phyloP scores from a whole-genome alignment of 2,329 filamentous ascomycete species.

The Raffaelea deltoideospora region DNA sequence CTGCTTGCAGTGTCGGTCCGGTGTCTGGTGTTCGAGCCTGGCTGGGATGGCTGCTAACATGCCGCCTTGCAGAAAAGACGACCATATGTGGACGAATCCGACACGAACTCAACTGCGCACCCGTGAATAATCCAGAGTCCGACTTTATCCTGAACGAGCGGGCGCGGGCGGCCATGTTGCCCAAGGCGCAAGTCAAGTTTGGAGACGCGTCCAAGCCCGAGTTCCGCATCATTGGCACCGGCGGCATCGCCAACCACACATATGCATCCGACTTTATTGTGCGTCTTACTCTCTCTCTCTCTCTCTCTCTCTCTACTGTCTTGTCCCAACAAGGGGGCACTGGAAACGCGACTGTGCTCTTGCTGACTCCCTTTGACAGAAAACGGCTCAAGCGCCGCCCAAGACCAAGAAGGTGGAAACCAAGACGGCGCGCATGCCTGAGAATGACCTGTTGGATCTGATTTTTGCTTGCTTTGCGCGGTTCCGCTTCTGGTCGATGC shows the following conservation, averaged over 20 bases:
- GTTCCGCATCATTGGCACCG: conserved; percentile 40
- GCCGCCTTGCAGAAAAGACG: conserved; percentile 49
- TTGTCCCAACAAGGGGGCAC: too few relatives aligned
- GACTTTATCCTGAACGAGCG: conserved; percentile 43
- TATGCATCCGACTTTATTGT: conserved; percentile 41
- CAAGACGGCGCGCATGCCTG: conserved; percentile 80
- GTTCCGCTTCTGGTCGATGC: conserved; percentile 91
- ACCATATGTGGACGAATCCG: conserved; percentile 56
- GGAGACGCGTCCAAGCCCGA: conserved; percentile 34
- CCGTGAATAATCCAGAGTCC: conserved; percentile 57
- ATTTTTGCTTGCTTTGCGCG: conserved; percentile 72
- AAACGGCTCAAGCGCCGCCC: conserved; percentile 28
- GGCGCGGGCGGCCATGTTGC: conserved; percentile 43
- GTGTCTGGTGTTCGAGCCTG: neutral
- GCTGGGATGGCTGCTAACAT: conserved; percentile 8
- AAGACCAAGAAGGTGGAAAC: conserved; percentile 54
- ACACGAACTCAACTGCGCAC: conserved; percentile 63
- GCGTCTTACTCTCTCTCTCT: conserved; percentile 16
- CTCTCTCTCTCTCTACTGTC: neutral
- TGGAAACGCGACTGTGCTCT: too few relatives aligned
- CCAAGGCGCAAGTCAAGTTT: conserved; percentile 39
- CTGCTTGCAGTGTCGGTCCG: neutral
- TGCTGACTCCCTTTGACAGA: conserved; percentile 21
- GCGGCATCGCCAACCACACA: conserved; percentile 30
- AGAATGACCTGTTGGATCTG: conserved; percentile 73